Conservation (phyloP, 306 rosid species). For the Alnus rubra region DNA sequence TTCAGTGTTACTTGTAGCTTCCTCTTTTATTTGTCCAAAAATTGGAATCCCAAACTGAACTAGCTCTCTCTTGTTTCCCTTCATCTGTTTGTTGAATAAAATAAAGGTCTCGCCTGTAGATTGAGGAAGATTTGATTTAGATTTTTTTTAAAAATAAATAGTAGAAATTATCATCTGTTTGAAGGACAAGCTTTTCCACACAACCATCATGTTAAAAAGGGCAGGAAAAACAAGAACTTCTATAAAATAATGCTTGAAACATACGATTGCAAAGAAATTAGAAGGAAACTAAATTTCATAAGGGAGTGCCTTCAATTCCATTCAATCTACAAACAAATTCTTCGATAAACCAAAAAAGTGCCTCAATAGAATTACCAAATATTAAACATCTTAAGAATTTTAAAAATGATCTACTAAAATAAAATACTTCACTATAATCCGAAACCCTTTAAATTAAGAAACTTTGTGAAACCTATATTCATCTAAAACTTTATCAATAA, state of each 20-base stretch:
- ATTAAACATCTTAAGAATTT: background rate
- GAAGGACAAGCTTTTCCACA: background rate
- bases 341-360: background rate
- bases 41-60: conserved; percentile 93
- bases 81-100: conserved; percentile 84
- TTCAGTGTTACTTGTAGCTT: conserved; percentile 49
- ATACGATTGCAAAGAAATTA: background rate
- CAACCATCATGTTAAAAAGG: background rate
- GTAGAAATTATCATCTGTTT: background rate
- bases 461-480: background rate
- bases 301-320: background rate
- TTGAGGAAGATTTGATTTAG: conserved; percentile 28
- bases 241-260: too few relatives aligned
- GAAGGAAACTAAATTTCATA: background rate
- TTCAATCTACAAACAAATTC: background rate
- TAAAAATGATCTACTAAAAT: background rate
- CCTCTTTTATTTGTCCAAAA: conserved; percentile 81
- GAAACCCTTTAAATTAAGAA: too few relatives aligned
- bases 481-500: background rate
- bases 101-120: conserved; percentile 81
- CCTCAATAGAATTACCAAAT: background rate
- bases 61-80: conserved; percentile 91
- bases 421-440: background rate
- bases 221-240: background rate
- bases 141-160: background rate